These are phyloP conservation scores for Bruguiera parviflora DNA, from an alignment of 345 rosid species.

Conservation along the genomic window DNA sequence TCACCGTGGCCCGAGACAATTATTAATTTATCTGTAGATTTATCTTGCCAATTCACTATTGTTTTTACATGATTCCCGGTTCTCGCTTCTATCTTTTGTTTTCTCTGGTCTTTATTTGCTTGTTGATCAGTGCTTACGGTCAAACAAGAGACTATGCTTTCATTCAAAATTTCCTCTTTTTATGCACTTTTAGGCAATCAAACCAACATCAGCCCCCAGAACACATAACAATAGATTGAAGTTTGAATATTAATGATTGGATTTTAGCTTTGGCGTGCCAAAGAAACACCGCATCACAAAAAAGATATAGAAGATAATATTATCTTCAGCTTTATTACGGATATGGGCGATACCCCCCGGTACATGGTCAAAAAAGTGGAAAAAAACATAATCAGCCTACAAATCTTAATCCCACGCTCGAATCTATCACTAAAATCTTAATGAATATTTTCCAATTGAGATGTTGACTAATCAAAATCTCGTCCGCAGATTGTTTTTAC, in stretches of 20 bases:
- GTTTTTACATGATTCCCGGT: background rate
- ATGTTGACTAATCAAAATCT: background rate
- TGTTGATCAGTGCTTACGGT: conserved; percentile 14
- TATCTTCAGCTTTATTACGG: background rate
- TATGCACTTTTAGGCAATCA: conserved; percentile 25
- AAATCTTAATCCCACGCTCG: conserved; percentile 16
- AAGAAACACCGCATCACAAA: conserved; percentile 17
- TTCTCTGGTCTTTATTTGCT: conserved; percentile 10
- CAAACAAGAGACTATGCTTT: conserved; percentile 26
- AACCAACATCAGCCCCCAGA: conserved; percentile 20
- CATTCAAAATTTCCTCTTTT: background rate
- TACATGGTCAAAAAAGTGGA: background rate
- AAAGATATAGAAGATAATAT: background rate
- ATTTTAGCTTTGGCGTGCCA: conserved; percentile 27
- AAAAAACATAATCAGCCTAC: conserved; percentile 14
- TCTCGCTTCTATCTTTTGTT: background rate
- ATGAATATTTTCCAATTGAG: conserved; percentile 10
- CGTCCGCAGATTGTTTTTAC: background rate
- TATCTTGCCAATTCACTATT: no score
- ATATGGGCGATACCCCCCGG: conserved; percentile 15
- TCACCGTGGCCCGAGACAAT: conserved; percentile 14
- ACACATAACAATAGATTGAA: conserved; percentile 3
- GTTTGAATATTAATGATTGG: conserved; percentile 27
- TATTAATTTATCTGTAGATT: background rate
- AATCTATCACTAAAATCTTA: conserved; percentile 21